These are phyloP conservation scores for Microdochium bolleyi DNA, from an alignment of 2,329 filamentous ascomycete species.

Conservation along the genomic window DNA sequence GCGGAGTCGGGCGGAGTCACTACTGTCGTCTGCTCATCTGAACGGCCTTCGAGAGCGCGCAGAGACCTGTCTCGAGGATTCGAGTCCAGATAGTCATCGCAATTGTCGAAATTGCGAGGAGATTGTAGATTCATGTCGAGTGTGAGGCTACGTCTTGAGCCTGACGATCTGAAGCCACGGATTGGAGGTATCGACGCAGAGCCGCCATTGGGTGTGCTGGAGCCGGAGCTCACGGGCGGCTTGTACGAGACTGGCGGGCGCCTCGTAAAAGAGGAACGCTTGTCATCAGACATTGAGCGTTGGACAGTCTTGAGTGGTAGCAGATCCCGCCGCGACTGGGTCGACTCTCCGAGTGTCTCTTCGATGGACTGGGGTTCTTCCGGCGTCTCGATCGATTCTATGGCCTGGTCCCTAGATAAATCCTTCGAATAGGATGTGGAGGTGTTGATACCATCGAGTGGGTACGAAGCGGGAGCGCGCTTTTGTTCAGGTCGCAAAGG, in stretches of 20 bases:
- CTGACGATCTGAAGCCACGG: slow-evolving; percentile 47
- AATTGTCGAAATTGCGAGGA: slow-evolving; percentile 32
- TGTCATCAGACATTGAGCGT: slow-evolving; percentile 38
- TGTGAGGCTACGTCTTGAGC: slow-evolving; percentile 44
- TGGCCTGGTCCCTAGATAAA: neutral
- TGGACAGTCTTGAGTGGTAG: slow-evolving; percentile 36
- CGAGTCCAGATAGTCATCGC: slow-evolving; percentile 32
- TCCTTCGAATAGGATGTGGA: slow-evolving; percentile 19
- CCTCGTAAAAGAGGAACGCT: slow-evolving; percentile 28
- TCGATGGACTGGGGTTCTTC: slow-evolving; percentile 13
- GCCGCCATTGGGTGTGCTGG: slow-evolving; percentile 12
- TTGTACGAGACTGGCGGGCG: slow-evolving; percentile 45
- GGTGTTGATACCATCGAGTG: slow-evolving; percentile 24
- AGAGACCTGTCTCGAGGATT: slow-evolving; percentile 41
- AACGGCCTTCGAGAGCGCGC: slow-evolving; percentile 40
- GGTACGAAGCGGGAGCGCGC: slow-evolving; percentile 29
- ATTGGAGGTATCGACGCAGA: slow-evolving; percentile 40
- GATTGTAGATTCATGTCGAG: slow-evolving; percentile 43
- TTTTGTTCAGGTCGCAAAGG: slow-evolving; percentile 23
- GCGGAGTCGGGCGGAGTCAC: slow-evolving; percentile 32
- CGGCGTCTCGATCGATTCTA: slow-evolving; percentile 8
- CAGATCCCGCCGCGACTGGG: slow-evolving; percentile 38
- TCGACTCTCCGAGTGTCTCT: slow-evolving; percentile 23
- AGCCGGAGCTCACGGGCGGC: slow-evolving; percentile 22
- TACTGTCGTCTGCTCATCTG: slow-evolving; percentile 25